Evolutionary conservation across 176 grass and related monocot genomes (phyloP).

Genomic region (Areca catechu): DNA sequence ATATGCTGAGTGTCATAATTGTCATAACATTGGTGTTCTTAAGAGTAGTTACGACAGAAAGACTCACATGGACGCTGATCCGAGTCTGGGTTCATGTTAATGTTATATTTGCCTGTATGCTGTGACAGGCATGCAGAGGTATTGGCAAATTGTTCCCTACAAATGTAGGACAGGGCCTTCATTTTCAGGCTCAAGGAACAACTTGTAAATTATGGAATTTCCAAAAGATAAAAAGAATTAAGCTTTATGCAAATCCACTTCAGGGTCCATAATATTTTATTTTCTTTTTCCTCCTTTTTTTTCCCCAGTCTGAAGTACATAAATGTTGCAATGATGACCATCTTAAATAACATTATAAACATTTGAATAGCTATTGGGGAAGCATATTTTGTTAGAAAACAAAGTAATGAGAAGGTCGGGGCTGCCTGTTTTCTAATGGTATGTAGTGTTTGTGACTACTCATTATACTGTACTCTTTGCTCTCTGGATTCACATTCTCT

Average conservation of each 20-base stretch:
- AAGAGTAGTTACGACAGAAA: constrained; percentile 44
- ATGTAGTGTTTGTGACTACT: not conserved
- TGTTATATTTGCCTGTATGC: constrained; percentile 75
- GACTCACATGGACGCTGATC: constrained; percentile 68
- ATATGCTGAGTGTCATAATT: constrained; percentile 41
- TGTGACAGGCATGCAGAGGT: constrained; percentile 89
- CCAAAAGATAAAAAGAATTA: no score
- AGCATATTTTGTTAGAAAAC: constrained; percentile 61
- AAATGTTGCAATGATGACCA: constrained; percentile 85
- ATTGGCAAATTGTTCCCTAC: not conserved
- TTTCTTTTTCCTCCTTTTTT: not conserved
- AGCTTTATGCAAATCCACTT: not conserved
- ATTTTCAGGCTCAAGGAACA: no score
- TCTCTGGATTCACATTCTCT: no score
- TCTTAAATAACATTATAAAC: constrained; percentile 83
- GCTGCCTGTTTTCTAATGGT: constrained; percentile 73
- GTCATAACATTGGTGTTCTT: constrained; percentile 44
- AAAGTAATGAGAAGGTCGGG: constrained; percentile 69
- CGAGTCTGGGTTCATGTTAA: constrained; percentile 78
- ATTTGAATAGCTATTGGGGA: constrained; percentile 78
- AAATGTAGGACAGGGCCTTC: no score
- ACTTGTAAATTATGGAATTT: no score
- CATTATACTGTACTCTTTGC: no score
- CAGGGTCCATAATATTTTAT: not conserved
- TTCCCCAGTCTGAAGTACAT: constrained; percentile 79